These are phyloP conservation scores for Suillus hirtellus DNA, from an alignment of 768 basidiomycete genomes.

Conservation along the genomic window DNA sequence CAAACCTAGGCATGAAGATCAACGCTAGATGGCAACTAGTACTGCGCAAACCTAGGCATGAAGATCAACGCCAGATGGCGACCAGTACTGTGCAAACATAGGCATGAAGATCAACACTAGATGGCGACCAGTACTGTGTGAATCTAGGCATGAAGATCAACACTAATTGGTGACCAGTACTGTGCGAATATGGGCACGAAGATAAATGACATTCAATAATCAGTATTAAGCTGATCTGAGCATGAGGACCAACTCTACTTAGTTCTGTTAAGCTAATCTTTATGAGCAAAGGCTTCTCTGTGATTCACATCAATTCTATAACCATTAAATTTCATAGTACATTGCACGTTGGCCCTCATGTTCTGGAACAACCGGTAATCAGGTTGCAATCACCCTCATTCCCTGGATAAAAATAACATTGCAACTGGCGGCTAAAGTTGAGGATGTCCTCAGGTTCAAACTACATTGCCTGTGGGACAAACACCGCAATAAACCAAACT, in stretches of 20 bases:
- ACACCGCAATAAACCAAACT: not conserved
- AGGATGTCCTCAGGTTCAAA: not conserved
- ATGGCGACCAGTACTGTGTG: not conserved
- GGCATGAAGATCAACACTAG: too few species aligned
- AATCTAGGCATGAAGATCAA: not conserved
- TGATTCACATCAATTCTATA: too few species aligned
- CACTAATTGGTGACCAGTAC: not conserved
- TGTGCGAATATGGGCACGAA: not conserved
- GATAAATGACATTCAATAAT: too few species aligned
- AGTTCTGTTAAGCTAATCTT: not conserved
- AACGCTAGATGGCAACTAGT: too few species aligned
- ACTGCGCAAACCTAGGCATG: too few species aligned
- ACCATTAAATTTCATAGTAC: too few species aligned
- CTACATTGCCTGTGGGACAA: not conserved
- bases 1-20: too few species aligned
- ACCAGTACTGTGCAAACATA: too few species aligned
- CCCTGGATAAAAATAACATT: not conserved
- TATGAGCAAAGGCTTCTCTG: not conserved
- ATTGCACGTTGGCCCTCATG: not conserved
- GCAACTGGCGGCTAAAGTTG: not conserved
- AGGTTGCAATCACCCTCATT: not conserved
- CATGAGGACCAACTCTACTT: not conserved
- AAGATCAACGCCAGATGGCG: too few species aligned
- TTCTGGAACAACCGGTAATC: not conserved
- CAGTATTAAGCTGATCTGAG: too few species aligned